A percentile compares a stretch with the other conserved stretches of the same genome.
Conservation (phyloP, 306 rosid genomes). For the Quercus parvula region DNA sequence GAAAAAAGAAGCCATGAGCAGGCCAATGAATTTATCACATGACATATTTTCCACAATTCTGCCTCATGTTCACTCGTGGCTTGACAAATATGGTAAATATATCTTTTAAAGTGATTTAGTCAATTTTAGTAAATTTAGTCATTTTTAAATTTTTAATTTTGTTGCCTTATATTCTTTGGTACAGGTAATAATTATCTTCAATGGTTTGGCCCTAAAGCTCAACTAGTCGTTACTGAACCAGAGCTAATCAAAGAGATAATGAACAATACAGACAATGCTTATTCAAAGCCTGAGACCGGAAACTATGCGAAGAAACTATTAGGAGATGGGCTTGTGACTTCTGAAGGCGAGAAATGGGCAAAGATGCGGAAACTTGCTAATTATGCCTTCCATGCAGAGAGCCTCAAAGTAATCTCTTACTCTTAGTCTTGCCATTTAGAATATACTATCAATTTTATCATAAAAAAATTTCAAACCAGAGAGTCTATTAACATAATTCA, state of each 20-base stretch:
- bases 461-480: too few species aligned
- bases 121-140: not conserved
- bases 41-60: slow-evolving; percentile 10
- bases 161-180: not conserved
- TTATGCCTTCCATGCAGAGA: slow-evolving; percentile 3
- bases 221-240: slow-evolving; percentile 20
- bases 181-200: slow-evolving; percentile 31
- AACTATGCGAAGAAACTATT: not conserved
- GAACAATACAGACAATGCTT: slow-evolving; percentile 2
- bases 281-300: not conserved
- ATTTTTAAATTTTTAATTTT: not conserved
- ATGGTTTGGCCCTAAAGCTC: slow-evolving; percentile 27
- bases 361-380: slow-evolving; percentile 13
- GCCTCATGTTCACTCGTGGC: slow-evolving; percentile 19
- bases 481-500: too few species aligned
- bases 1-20: slow-evolving; percentile 4
- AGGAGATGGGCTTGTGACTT: not conserved
- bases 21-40: slow-evolving; percentile 8
- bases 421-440: not conserved
- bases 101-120: not conserved
- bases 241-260: slow-evolving; percentile 28
- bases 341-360: slow-evolving; percentile 17
- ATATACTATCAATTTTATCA: too few species aligned
- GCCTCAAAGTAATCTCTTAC: slow-evolving; percentile 12
- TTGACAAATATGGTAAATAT: not conserved